Conservation (phyloP, 2,329 filamentous ascomycete species). For the Zymoseptoria brevis region DNA sequence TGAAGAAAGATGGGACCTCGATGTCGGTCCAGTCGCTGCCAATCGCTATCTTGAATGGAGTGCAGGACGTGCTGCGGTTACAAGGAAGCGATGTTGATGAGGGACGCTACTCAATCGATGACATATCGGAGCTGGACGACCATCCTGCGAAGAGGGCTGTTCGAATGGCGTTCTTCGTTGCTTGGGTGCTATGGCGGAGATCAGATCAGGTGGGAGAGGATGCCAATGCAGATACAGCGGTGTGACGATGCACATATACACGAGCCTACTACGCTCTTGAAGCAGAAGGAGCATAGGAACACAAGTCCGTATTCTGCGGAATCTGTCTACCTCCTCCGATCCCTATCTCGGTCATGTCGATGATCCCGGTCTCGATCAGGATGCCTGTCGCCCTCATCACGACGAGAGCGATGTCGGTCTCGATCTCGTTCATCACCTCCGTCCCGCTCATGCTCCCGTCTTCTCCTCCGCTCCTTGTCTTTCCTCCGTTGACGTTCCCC, state of each 20-base stretch:
- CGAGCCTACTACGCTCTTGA: neutral
- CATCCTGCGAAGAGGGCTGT: neutral
- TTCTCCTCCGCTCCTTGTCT: constrained; percentile 22
- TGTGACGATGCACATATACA: neutral
- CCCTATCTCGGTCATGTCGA: constrained; percentile 13
- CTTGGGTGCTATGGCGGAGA: neutral
- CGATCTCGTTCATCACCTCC: constrained; percentile 15
- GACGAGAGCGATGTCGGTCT: constrained; percentile 17
- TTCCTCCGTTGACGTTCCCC: constrained; percentile 22
- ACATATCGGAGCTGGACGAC: neutral
- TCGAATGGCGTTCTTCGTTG: neutral
- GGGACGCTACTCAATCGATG: neutral
- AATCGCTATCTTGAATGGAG: neutral
- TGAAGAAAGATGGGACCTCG: neutral
- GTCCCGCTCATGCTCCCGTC: constrained; percentile 11
- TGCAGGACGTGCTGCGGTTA: neutral
- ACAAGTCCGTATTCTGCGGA: neutral
- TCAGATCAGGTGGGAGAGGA: neutral
- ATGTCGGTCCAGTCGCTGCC: neutral
- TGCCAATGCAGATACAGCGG: neutral
- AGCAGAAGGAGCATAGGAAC: neutral
- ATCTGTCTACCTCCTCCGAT: constrained; percentile 11
- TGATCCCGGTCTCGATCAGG: constrained; percentile 13
- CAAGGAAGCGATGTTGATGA: neutral
- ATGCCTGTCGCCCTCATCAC: constrained; percentile 13